These are phyloP conservation scores for Talaromyces funiculosus DNA, from an alignment of 2,329 filamentous ascomycete species.

Conservation along the genomic window DNA sequence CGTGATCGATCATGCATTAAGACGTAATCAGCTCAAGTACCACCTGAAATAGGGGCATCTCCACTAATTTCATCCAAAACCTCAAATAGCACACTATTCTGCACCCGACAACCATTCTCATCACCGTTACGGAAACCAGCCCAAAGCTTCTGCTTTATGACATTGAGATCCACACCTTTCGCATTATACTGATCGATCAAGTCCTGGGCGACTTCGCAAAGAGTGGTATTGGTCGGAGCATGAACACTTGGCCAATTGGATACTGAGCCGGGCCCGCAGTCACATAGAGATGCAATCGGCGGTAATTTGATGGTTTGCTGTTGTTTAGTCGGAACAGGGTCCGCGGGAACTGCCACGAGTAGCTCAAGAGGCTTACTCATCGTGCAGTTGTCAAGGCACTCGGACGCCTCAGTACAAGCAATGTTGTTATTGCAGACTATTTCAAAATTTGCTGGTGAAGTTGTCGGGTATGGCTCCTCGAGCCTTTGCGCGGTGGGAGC, in stretches of 20 bases:
- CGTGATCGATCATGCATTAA: too few relatives aligned
- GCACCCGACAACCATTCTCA: slow-evolving; percentile 33
- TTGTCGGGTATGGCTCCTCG: not conserved
- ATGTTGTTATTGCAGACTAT: not conserved
- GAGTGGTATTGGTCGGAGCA: slow-evolving; percentile 29
- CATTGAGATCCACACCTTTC: slow-evolving; percentile 28
- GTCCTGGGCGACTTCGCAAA: slow-evolving; percentile 36
- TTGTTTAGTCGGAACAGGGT: not conserved
- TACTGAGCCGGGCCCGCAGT: slow-evolving; percentile 8
- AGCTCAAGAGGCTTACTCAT: not conserved
- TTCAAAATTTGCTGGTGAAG: not conserved
- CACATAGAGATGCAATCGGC: slow-evolving; percentile 11
- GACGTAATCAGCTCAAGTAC: slow-evolving; percentile 1
- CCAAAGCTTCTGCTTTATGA: slow-evolving; percentile 31
- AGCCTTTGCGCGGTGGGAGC: not conserved
- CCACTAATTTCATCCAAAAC: slow-evolving; percentile 35
- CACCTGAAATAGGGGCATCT: slow-evolving; percentile 1
- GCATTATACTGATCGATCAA: slow-evolving; percentile 35
- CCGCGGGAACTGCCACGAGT: not conserved
- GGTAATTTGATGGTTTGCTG: slow-evolving; percentile 5
- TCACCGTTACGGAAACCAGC: slow-evolving; percentile 27
- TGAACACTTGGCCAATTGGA: slow-evolving; percentile 20
- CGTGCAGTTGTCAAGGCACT: not conserved
- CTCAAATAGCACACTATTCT: slow-evolving; percentile 39
- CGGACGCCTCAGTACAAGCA: not conserved